Base-by-base conservation (phyloP, 306 rosid genomes). In the Urtica urens region DNA sequence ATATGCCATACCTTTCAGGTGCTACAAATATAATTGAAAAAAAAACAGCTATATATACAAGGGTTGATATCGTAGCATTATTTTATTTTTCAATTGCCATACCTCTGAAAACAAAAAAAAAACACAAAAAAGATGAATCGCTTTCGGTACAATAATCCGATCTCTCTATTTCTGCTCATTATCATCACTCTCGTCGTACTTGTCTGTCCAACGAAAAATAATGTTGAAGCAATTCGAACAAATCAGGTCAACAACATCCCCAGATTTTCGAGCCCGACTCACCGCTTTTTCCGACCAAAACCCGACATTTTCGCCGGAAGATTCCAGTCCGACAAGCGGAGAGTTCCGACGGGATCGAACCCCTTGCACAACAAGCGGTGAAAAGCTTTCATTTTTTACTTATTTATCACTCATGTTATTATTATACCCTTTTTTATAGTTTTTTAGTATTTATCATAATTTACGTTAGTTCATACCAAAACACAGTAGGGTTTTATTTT, bases 281-380 rank as follows among this genome's bases (percentile, higher is more conserved):
- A 43, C 0, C 75, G 72, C 59, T 60, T 7, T 48, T 59, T 66
- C 59, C 75, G 52, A 45, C 80, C 78, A 1, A 54, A 58, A 53
- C 20, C 65, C 1, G 52, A 45, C 40, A 74, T 79, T 4, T 44
- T 43, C 6, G 30, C 42, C 58, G 62, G 43, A n/a, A 28, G 28
- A 49, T 74, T 78, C 30, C 53, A 38, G 30, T 75, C 78, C 7
- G 64, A 83, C 72, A 78, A 83, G 69, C 72, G 96, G 46, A 73
- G 60, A 46, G 88, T 87, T 24, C 96, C 94, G 7, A 80, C 96
- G 46, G 96, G 96, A 63, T 83, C 96, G 49, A 87, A 87, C 75
- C 96, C 94, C 17, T 59, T 87, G 60, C 96, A 88, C 83, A 88
- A 88, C 86, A 83, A 59, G 79, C 75, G 93, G 74, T 75, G 75